phyloP scores from a whole-genome alignment of 768 basidiomycete genomes.

The Lentinula sp. region DNA sequence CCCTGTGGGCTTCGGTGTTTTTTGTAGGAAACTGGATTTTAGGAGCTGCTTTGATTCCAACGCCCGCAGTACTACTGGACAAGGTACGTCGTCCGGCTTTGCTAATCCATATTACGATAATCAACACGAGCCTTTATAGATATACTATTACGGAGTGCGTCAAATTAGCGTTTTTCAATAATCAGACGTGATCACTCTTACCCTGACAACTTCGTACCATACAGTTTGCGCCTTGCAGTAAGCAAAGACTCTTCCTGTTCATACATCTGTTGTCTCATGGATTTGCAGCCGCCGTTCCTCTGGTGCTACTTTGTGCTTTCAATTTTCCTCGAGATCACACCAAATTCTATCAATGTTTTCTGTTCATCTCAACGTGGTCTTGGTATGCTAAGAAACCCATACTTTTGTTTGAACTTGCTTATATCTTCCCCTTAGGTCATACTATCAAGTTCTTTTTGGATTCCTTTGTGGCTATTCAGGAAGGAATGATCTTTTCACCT shows the following conservation, averaged over 20 bases:
- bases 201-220: neutral
- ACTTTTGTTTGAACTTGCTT: neutral
- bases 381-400: neutral
- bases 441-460: conserved; percentile 7
- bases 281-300: neutral
- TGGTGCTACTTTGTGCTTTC: conserved; percentile 1
- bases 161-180: neutral
- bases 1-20: conserved; percentile 5
- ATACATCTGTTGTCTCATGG: neutral
- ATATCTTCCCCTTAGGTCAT: neutral
- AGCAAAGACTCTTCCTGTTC: neutral
- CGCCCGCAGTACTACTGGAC: conserved; percentile 1
- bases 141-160: conserved; percentile 7
- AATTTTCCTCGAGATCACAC: neutral
- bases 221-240: conserved; percentile 4
- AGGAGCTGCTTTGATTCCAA: conserved; percentile 4
- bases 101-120: neutral
- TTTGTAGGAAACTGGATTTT: conserved; percentile 5
- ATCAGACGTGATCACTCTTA: neutral
- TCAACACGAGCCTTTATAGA: neutral
- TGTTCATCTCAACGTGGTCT: conserved; percentile 2
- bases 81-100: neutral
- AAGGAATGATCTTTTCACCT: neutral
- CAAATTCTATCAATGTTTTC: conserved; percentile 2
- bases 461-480: conserved; percentile 4